These are phyloP conservation scores for Pyricularia grisea DNA, from an alignment of 2,329 filamentous ascomycete genomes.

Conservation along the genomic window DNA sequence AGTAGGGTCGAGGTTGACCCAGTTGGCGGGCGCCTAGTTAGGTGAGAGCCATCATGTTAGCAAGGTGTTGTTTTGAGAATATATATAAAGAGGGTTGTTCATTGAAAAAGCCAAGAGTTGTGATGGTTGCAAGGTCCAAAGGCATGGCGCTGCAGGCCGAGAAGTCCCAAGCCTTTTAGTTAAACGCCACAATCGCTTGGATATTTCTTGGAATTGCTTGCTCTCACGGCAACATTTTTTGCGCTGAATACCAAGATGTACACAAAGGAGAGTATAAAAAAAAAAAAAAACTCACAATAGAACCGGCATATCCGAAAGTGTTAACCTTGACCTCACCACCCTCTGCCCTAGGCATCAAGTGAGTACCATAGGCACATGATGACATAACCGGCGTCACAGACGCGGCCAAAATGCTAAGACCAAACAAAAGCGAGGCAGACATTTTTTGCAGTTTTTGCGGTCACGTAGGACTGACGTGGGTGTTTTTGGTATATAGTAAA, in stretches of 20 bases:
- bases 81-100: not conserved
- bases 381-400: constrained; percentile 20
- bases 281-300: constrained; percentile 17
- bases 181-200: not conserved
- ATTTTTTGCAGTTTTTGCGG: not conserved
- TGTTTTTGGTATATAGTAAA: not conserved
- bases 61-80: not conserved
- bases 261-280: not conserved
- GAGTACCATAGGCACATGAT: constrained; percentile 30
- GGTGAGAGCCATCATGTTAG: not conserved
- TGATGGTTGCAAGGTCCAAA: not conserved
- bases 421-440: not conserved
- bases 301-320: constrained; percentile 27
- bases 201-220: not conserved
- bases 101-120: not conserved
- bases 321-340: constrained; percentile 20
- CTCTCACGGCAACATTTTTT: not conserved
- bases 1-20: constrained; percentile 21
- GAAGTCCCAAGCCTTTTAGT: not conserved
- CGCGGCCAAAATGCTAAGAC: constrained; percentile 8
- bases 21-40: constrained; percentile 21
- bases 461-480: not conserved
- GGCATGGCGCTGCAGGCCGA: not conserved
- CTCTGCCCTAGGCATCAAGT: constrained; percentile 22
- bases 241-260: not conserved